Evolutionary conservation across 2,329 filamentous ascomycete genomes (phyloP).

Genomic region (Fusarium pseudonygamai): DNA sequence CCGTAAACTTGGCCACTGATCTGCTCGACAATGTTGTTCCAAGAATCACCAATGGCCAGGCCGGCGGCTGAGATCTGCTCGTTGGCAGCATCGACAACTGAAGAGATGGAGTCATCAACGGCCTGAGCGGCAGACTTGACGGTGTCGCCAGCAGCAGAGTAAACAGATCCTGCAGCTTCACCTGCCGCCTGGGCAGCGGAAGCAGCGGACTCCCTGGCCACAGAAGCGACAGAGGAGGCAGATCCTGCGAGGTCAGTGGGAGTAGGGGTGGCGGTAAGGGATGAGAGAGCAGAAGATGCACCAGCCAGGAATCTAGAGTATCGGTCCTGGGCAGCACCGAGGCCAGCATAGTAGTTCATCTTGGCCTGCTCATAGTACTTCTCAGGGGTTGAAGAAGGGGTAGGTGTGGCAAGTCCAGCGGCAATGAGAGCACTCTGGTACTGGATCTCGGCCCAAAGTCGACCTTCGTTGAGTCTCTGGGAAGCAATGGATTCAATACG

Average conservation of each 20-base stretch:
- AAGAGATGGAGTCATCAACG: conserved; percentile 51
- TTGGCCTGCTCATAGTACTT: conserved; percentile 70
- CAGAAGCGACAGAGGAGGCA: conserved; percentile 61
- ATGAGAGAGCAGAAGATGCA: conserved; percentile 75
- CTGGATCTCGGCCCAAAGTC: conserved; percentile 75
- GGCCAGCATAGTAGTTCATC: conserved; percentile 77
- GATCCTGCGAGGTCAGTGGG: conserved; percentile 63
- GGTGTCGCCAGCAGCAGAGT: conserved; percentile 55
- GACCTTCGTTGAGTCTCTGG: conserved; percentile 74
- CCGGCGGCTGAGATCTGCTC: conserved; percentile 51
- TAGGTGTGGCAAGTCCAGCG: conserved; percentile 66
- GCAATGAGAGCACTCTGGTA: conserved; percentile 75
- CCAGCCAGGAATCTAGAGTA: conserved; percentile 80
- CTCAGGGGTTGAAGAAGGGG: conserved; percentile 59
- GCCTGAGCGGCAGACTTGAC: conserved; percentile 52
- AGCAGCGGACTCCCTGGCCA: conserved; percentile 57
- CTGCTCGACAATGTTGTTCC: conserved; percentile 62
- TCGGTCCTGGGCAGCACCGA: conserved; percentile 80
- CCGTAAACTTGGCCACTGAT: conserved; percentile 78
- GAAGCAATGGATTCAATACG: conserved; percentile 72
- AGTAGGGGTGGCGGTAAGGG: conserved; percentile 66
- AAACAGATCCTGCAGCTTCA: conserved; percentile 60
- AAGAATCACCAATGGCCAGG: conserved; percentile 51
- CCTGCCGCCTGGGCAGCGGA: conserved; percentile 58
- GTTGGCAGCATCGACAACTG: conserved; percentile 57